Conservation (phyloP, 352 stramenopile species). For the Elongisporangium senticosum region DNA sequence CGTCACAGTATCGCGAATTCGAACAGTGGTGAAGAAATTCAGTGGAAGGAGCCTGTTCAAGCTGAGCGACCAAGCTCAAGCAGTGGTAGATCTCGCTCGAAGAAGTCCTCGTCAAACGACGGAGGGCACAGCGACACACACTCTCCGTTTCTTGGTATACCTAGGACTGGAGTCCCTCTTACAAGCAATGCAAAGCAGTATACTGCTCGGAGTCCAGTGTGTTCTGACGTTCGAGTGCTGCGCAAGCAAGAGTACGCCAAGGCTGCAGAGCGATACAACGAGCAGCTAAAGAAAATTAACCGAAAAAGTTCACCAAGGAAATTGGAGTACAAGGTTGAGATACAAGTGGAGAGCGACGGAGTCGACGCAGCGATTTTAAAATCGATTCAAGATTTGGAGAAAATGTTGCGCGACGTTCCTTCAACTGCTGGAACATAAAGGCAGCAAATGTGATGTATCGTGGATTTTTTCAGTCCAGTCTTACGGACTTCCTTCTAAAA, state of each 20-base stretch:
- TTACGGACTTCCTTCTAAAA: background rate
- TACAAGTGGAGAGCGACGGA: conserved; percentile 5
- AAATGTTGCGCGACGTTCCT: background rate
- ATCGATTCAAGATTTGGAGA: conserved; percentile 16
- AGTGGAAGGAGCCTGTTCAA: conserved; percentile 43
- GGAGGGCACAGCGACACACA: background rate
- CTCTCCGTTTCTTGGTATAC: conserved; percentile 27
- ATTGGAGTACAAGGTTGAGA: background rate
- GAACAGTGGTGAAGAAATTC: conserved; percentile 3
- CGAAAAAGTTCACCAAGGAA: background rate
- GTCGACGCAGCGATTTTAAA: conserved; percentile 15
- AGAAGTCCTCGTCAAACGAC: background rate
- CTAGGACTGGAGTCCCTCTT: conserved; percentile 38
- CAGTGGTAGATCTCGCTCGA: background rate
- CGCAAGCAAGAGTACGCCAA: conserved; percentile 33
- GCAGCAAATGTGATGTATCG: background rate
- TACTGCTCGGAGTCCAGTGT: conserved; percentile 24
- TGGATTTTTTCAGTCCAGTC: background rate
- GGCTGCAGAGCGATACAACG: conserved; percentile 39
- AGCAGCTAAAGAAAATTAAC: conserved; percentile 9
- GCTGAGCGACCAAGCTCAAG: conserved; percentile 2
- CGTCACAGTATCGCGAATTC: background rate
- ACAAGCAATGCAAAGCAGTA: conserved; percentile 40
- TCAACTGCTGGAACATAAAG: background rate
- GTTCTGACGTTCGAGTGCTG: conserved; percentile 42